These are phyloP conservation scores for Fusarium tupiense DNA, from an alignment of 2,329 filamentous ascomycete genomes.

Conservation along the genomic window DNA sequence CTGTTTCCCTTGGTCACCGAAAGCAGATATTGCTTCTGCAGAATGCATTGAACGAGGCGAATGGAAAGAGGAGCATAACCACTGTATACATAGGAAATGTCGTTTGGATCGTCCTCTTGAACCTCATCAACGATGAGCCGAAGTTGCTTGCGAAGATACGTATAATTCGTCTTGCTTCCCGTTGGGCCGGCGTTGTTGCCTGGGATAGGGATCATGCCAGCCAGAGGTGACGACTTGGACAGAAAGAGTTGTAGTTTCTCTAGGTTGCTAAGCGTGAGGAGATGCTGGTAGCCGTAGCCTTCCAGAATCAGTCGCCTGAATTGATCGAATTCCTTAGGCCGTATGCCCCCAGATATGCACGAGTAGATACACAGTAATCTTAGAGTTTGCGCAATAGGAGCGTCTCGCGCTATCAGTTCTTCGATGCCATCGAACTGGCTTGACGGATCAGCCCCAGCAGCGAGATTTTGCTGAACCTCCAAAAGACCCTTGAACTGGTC, in stretches of 20 bases:
- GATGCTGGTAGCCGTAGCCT: constrained; percentile 93
- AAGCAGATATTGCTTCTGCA: constrained; percentile 88
- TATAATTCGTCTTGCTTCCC: constrained; percentile 88
- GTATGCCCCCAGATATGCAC: constrained; percentile 87
- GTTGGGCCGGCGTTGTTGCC: constrained; percentile 61
- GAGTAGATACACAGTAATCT: constrained; percentile 91
- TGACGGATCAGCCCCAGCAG: constrained; percentile 87
- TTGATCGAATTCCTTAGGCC: constrained; percentile 85
- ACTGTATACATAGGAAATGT: constrained; percentile 97
- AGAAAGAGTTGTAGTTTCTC: constrained; percentile 91
- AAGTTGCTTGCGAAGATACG: constrained; percentile 84
- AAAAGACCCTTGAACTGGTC: constrained; percentile 89
- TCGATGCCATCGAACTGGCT: constrained; percentile 92
- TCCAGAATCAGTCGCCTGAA: constrained; percentile 90
- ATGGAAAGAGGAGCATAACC: constrained; percentile 95
- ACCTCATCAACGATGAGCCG: constrained; percentile 95
- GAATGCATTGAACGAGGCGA: constrained; percentile 87
- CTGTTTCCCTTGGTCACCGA: constrained; percentile 73
- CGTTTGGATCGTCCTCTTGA: constrained; percentile 91
- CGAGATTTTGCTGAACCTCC: constrained; percentile 95
- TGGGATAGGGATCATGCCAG: constrained; percentile 82
- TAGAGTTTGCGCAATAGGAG: constrained; percentile 82
- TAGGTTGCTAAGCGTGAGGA: constrained; percentile 86
- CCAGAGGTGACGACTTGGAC: constrained; percentile 78
- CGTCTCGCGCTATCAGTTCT: constrained; percentile 90